Conservation (phyloP, 108 stramenopile species). For the Skeletonema costatum region DNA sequence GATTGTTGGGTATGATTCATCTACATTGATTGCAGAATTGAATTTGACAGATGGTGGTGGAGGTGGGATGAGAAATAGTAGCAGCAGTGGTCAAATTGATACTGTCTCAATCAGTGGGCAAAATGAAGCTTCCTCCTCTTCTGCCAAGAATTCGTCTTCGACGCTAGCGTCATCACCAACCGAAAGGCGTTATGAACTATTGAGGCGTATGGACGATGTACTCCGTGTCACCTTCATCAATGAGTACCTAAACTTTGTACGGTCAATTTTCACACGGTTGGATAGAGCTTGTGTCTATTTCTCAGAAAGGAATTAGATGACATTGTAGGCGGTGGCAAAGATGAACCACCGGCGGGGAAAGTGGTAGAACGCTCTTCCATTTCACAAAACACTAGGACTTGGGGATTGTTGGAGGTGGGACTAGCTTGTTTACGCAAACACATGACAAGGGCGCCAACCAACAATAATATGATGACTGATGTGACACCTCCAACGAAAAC, state of each 20-base stretch:
- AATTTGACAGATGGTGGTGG: conserved; percentile 12
- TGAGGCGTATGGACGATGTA: conserved; percentile 27
- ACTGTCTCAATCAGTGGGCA: neutral
- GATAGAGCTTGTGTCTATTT: conserved; percentile 66
- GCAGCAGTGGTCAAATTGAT: neutral
- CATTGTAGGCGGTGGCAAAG: neutral
- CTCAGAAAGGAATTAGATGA: conserved; percentile 19
- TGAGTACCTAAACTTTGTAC: conserved; percentile 64
- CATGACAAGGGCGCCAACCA: conserved; percentile 7
- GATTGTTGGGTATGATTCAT: conserved; percentile 9
- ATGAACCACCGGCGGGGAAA: conserved; percentile 22
- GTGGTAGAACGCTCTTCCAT: conserved; percentile 30
- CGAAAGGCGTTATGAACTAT: conserved; percentile 9
- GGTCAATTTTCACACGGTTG: conserved; percentile 82
- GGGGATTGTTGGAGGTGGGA: conserved; percentile 54
- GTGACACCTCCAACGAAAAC: neutral
- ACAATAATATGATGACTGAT: neutral
- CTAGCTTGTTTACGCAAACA: conserved; percentile 46
- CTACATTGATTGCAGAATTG: neutral
- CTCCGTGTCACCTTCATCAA: conserved; percentile 25
- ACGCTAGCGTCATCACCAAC: neutral
- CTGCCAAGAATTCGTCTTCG: neutral
- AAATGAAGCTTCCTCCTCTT: neutral
- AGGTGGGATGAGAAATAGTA: neutral
- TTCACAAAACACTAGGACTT: conserved; percentile 20